Base-by-base conservation (phyloP, 352 stramenopile genomes). In the Pseudoperonospora humuli region DNA sequence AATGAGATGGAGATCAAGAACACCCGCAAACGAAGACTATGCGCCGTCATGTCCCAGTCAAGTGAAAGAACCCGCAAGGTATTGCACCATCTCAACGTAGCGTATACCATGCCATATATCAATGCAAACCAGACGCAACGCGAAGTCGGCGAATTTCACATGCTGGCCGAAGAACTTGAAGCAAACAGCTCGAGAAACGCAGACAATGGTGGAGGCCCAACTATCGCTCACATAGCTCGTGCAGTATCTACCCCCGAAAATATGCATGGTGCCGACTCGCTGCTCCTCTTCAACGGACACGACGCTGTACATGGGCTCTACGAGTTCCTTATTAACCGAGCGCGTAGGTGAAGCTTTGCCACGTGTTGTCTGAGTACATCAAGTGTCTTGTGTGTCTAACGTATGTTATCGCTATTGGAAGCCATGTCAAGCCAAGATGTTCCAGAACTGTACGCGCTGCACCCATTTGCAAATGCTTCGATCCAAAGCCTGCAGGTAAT, bases 341-440 rank as follows among this genome's bases (percentile, higher is more conserved):
- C 80, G 36, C 77, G 77, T 89, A 69, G 15, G 76, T 67, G n/a
- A 20, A 32, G 5, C 24, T 31, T n/a, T 15, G 33, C 19, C 31
- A 3, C 3, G n/a, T 29, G 14, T 38, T 45, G 20, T 25, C n/a
- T 1, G 19, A 23, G 8, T 11, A 35, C 42, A 14, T 25, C 17
- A 3, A 32, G 25, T 49, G 8, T 52, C 28, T 58, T 23, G 45
- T 23, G 11, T 29, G n/a, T 33, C 29, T 28, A 29, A 41, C 3
- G n/a, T 2, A 13, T 44, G 2, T 37, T 43, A 38, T 39, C 9
- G 20, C 9, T 54, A 6, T 20, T 26, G 6, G 19, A 88, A 41
- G 77, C 77, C n/a, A 64, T 76, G 38, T 80, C 70, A n/a, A 89
- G 73, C 25, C 72, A 86, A 53, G 77, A 86, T 28, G 75, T 89